Evolutionary conservation across 768 basidiomycete genomes (phyloP).

Genomic region (Vishniacozyma victoriae): DNA sequence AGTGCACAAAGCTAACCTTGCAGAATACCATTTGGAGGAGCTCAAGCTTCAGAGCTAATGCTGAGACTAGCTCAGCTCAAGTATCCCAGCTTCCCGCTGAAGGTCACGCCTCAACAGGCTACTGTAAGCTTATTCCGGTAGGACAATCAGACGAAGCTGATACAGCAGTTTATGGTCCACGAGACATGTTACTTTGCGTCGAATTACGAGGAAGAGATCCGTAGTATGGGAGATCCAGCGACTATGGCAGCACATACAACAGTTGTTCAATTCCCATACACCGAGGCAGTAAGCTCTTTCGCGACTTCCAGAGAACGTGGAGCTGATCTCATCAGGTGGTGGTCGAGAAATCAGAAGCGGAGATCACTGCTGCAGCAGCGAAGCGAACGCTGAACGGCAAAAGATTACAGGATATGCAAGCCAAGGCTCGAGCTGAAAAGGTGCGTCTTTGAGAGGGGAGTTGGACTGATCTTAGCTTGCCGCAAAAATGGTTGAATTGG

Average conservation of each 20-base stretch:
- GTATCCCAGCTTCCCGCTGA: conserved; percentile 84
- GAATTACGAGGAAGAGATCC: conserved; percentile 68
- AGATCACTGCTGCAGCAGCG: conserved; percentile 69
- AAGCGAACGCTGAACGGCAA: conserved; percentile 77
- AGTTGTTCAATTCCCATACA: conserved; percentile 83
- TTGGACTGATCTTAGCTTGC: conserved; percentile 17
- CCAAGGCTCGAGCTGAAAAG: conserved; percentile 78
- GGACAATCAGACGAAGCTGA: background rate
- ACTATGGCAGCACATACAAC: conserved; percentile 61
- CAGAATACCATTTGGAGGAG: conserved; percentile 90
- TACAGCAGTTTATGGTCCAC: conserved; percentile 76
- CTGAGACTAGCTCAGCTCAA: conserved; percentile 91
- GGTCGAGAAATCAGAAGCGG: conserved; percentile 88
- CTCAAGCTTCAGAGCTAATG: conserved; percentile 83
- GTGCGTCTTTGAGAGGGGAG: conserved; percentile 46
- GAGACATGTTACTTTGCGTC: conserved; percentile 75
- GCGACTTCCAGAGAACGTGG: background rate
- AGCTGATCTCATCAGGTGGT: conserved; percentile 43
- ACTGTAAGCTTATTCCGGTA: conserved; percentile 54
- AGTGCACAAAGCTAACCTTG: conserved; percentile 70
- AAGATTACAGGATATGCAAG: conserved; percentile 84
- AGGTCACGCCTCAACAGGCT: conserved; percentile 69
- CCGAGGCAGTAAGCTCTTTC: conserved; percentile 45
- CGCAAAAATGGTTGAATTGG: conserved; percentile 50
- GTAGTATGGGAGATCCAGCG: conserved; percentile 61